A percentile compares a stretch with the other conserved stretches of the same genome.
These are phyloP conservation scores for Tympanopsis confertula DNA, from an alignment of 2,329 filamentous ascomycete species.

Conservation along the genomic window DNA sequence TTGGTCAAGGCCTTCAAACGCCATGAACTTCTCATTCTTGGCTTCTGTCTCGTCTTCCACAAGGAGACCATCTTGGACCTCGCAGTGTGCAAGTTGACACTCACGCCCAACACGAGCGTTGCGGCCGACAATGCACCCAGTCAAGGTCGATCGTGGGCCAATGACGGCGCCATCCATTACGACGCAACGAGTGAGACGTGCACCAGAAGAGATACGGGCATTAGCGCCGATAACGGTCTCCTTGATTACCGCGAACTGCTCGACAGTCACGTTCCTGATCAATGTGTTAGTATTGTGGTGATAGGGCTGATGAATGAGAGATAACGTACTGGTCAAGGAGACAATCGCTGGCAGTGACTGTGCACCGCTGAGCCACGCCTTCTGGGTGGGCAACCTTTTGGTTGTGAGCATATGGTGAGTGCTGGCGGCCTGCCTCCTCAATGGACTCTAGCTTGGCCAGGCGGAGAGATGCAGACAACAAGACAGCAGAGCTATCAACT, in stretches of 20 bases:
- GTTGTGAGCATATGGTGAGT: slow-evolving; percentile 37
- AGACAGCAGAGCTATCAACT: slow-evolving; percentile 45
- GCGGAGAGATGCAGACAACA: slow-evolving; percentile 43
- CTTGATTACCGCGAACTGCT: slow-evolving; percentile 47
- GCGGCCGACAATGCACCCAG: slow-evolving; percentile 46
- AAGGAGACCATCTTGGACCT: slow-evolving; percentile 44
- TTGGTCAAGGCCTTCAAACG: neutral
- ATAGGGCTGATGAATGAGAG: no score
- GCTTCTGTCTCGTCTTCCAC: slow-evolving; percentile 36
- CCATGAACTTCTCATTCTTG: slow-evolving; percentile 1
- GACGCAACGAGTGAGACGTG: slow-evolving; percentile 42
- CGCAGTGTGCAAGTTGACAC: slow-evolving; percentile 43
- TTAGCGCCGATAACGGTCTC: slow-evolving; percentile 48
- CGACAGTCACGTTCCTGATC: slow-evolving; percentile 47
- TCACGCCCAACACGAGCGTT: slow-evolving; percentile 42
- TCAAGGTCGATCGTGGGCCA: slow-evolving; percentile 41
- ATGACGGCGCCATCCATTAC: slow-evolving; percentile 50
- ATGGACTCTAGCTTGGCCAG: slow-evolving; percentile 41
- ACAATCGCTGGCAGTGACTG: slow-evolving; percentile 43
- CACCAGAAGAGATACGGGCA: slow-evolving; percentile 44
- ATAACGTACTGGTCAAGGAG: slow-evolving; percentile 46
- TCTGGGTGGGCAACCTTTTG: slow-evolving; percentile 45
- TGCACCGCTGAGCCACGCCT: slow-evolving; percentile 40
- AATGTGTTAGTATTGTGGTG: no score
- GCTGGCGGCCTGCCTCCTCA: slow-evolving; percentile 20